Evolutionary conservation across 2,329 filamentous ascomycete species (phyloP).

Genomic region (Cladorrhinum sp.): DNA sequence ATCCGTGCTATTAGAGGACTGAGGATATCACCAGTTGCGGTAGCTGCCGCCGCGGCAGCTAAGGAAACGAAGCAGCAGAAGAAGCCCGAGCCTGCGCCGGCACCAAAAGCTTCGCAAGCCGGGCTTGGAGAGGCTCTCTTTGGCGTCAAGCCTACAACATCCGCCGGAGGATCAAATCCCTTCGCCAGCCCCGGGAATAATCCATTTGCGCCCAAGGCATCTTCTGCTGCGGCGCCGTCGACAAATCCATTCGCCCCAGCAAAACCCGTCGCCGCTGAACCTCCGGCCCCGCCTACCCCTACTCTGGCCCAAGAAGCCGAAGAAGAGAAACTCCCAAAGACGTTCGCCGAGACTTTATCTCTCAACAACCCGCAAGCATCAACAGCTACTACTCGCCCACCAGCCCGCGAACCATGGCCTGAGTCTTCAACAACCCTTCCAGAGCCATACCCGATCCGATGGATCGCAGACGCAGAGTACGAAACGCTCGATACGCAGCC

Average conservation of each 20-base stretch:
- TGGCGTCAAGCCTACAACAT: slow-evolving; percentile 53
- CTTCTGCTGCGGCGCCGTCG: slow-evolving; percentile 27
- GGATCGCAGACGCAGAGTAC: slow-evolving; percentile 85
- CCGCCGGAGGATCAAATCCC: slow-evolving; percentile 21
- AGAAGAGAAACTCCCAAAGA: slow-evolving; percentile 46
- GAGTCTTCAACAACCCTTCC: slow-evolving; percentile 24
- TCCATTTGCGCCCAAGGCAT: slow-evolving; percentile 51
- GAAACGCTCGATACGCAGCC: slow-evolving; percentile 70
- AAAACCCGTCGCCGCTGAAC: slow-evolving; percentile 38
- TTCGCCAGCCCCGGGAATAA: slow-evolving; percentile 42
- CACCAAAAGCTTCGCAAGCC: slow-evolving; percentile 29
- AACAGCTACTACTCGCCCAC: slow-evolving; percentile 32
- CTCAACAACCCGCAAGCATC: slow-evolving; percentile 56
- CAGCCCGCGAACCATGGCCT: slow-evolving; percentile 73
- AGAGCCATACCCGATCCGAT: slow-evolving; percentile 69
- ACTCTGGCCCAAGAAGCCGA: slow-evolving; percentile 5
- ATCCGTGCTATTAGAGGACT: slow-evolving; percentile 72
- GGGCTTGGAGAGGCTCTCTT: slow-evolving; percentile 68
- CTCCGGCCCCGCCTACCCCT: slow-evolving; percentile 38
- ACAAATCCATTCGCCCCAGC: slow-evolving; percentile 59
- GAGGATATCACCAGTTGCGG: slow-evolving; percentile 48
- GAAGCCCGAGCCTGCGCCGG: slow-evolving; percentile 33
- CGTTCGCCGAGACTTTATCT: slow-evolving; percentile 73
- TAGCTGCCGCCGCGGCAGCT: slow-evolving; percentile 21
- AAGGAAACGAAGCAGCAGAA: slow-evolving; percentile 32